A percentile compares a stretch with the other conserved stretches of the same genome.
Evolutionary conservation across 495 filamentous ascomycete species (phyloP).

Genomic region (Penicillium tannophilum): DNA sequence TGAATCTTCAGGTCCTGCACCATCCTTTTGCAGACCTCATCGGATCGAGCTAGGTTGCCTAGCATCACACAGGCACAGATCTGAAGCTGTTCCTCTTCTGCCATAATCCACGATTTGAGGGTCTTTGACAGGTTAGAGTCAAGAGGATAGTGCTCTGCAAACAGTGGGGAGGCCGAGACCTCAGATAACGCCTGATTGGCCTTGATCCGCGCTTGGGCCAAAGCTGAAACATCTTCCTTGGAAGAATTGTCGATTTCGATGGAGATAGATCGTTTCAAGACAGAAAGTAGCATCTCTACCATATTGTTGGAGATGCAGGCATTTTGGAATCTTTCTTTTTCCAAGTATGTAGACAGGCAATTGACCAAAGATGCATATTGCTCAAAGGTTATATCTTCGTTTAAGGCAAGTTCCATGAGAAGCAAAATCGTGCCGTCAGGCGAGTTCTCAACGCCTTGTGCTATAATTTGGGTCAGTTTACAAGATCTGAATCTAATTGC

Average conservation of each 20-base stretch:
- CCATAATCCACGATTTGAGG: conserved; percentile 57
- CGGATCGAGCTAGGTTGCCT: conserved; percentile 76
- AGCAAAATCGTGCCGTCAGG: conserved; percentile 45
- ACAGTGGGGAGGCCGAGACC: conserved; percentile 59
- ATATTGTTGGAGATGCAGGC: conserved; percentile 40
- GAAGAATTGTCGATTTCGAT: conserved; percentile 31
- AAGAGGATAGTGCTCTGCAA: conserved; percentile 53
- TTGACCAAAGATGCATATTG: conserved; percentile 39
- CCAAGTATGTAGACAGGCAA: conserved; percentile 37
- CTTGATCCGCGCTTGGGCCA: conserved; percentile 55
- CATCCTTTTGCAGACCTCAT: conserved; percentile 61
- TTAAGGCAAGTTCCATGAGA: conserved; percentile 35
- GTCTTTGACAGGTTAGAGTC: conserved; percentile 50
- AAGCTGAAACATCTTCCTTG: conserved; percentile 50
- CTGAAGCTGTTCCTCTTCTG: conserved; percentile 59
- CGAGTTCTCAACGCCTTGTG: conserved; percentile 38
- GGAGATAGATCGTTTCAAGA: conserved; percentile 36
- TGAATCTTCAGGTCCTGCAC: conserved; percentile 57
- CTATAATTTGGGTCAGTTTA: conserved; percentile 23
- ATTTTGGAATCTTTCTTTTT: conserved; percentile 44
- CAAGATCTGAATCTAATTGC: background rate
- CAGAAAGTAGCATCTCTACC: conserved; percentile 33
- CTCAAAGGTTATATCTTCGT: conserved; percentile 25
- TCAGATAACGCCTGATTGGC: conserved; percentile 64
- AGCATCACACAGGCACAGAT: conserved; percentile 75